phyloP scores from a whole-genome alignment of 1,139 yeast genomes.

The Saccharomyces hybrid region DNA sequence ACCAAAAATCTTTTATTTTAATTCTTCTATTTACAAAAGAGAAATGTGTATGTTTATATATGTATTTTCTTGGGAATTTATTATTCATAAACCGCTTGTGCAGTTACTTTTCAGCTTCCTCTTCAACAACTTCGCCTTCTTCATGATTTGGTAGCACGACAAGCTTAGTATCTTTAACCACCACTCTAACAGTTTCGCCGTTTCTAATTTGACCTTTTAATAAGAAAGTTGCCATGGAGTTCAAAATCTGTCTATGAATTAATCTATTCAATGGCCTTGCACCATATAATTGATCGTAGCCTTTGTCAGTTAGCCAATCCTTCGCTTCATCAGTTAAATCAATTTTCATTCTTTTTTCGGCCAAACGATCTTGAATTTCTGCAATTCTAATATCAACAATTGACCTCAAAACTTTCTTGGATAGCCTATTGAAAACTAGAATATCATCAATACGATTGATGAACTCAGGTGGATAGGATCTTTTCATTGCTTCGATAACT shows the following conservation, averaged over 20 bases:
- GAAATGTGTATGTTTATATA: no score
- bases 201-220: constrained; percentile 72
- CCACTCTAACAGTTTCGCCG: constrained; percentile 51
- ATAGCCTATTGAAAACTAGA: constrained; percentile 79
- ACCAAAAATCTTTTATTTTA: neutral
- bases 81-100: neutral
- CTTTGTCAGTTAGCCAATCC: constrained; percentile 69
- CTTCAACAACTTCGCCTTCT: constrained; percentile 21
- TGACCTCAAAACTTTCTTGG: constrained; percentile 60
- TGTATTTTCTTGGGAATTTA: no score
- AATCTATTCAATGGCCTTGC: constrained; percentile 93
- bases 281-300: constrained; percentile 88
- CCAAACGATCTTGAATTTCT: constrained; percentile 72
- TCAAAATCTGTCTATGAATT: constrained; percentile 70
- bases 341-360: constrained; percentile 70
- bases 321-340: constrained; percentile 57
- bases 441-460: constrained; percentile 89
- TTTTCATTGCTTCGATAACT: constrained; percentile 62
- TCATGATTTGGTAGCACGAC: constrained; percentile 29
- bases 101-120: constrained; percentile 17
- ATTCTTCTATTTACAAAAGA: no score
- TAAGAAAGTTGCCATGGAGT: constrained; percentile 76
- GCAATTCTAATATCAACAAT: constrained; percentile 77
- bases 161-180: constrained; percentile 25
- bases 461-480: constrained; percentile 85